A percentile compares a stretch with the other conserved stretches of the same genome.
Conservation (phyloP, 495 filamentous ascomycete species). For the Letharia columbiana region DNA sequence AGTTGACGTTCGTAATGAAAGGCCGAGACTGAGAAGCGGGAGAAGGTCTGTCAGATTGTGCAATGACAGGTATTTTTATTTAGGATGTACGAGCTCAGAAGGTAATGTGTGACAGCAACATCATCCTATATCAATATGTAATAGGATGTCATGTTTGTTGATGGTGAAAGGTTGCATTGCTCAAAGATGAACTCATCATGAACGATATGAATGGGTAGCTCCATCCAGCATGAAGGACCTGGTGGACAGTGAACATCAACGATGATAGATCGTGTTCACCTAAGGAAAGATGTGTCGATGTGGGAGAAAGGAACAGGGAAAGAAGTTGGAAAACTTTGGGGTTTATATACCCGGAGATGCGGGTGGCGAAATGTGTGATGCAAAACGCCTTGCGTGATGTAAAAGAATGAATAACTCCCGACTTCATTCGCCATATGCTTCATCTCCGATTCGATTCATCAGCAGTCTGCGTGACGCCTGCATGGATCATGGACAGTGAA, state of each 20-base stretch:
- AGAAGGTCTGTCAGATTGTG: too few species aligned
- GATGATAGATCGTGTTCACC: too few species aligned
- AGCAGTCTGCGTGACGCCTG: background rate
- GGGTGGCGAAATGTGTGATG: background rate
- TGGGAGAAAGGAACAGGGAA: background rate
- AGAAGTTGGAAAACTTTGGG: background rate
- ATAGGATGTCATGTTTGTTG: background rate
- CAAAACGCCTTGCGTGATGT: background rate
- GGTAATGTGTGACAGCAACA: background rate
- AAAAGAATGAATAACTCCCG: background rate
- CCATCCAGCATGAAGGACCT: background rate
- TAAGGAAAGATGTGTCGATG: background rate
- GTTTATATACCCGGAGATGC: background rate
- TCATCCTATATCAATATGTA: background rate
- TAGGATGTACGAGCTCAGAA: background rate
- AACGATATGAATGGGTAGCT: background rate
- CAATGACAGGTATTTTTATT: background rate
- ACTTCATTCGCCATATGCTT: background rate
- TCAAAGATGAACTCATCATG: background rate
- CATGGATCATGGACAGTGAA: background rate
- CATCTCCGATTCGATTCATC: background rate
- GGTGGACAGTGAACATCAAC: background rate
- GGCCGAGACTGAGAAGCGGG: too few species aligned
- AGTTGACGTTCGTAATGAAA: too few species aligned
- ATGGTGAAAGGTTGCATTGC: background rate